phyloP scores from a whole-genome alignment of 1,284 basidiomycete genomes.

The Earliella scabrosa region DNA sequence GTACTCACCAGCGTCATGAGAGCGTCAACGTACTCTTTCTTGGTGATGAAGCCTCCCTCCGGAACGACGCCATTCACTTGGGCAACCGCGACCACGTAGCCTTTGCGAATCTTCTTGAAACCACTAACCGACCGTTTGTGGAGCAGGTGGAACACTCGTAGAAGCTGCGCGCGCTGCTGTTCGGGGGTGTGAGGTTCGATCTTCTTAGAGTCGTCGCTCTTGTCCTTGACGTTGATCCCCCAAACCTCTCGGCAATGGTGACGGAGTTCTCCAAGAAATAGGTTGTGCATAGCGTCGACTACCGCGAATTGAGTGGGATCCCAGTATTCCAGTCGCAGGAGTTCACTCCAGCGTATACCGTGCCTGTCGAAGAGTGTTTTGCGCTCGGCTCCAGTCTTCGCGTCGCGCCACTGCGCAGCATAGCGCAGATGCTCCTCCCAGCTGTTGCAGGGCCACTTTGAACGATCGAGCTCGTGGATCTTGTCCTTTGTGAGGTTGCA shows the following conservation, averaged over 20 bases:
- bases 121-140: not conserved
- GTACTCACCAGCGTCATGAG: not conserved
- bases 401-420: conserved; percentile 36
- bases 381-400: conserved; percentile 21
- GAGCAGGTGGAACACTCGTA: not conserved
- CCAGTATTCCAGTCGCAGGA: conserved; percentile 43
- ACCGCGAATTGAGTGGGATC: conserved; percentile 35
- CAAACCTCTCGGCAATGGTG: conserved; percentile 8
- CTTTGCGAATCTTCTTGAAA: not conserved
- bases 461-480: conserved; percentile 10
- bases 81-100: conserved; percentile 3
- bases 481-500: conserved; percentile 7
- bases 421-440: conserved; percentile 5
- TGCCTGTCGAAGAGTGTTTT: conserved; percentile 28
- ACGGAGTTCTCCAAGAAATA: conserved; percentile 5
- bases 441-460: conserved; percentile 5
- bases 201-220: not conserved
- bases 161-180: not conserved
- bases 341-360: conserved; percentile 40
- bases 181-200: not conserved
- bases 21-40: not conserved
- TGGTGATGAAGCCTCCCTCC: not conserved
- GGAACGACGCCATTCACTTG: not conserved
- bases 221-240: conserved; percentile 1
- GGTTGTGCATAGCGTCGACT: conserved; percentile 19